A percentile compares a stretch with the other conserved stretches of the same genome.
phyloP scores from a whole-genome alignment of 2,329 filamentous ascomycete genomes.

The Leptographium flavum region DNA sequence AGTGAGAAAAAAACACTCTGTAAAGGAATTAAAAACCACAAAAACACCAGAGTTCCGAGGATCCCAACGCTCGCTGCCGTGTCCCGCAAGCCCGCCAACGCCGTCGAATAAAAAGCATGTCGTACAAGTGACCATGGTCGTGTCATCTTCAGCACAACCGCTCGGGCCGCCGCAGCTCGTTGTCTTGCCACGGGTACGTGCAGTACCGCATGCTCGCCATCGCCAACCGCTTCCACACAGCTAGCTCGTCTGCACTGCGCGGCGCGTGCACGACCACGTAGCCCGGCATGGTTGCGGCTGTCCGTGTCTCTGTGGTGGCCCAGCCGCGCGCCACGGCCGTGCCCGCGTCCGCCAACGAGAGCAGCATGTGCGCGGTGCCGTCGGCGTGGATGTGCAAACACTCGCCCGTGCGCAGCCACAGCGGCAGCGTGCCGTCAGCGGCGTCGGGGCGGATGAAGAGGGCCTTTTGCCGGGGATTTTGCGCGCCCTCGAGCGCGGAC shows the following conservation, averaged over 20 bases:
- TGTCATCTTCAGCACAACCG: not conserved
- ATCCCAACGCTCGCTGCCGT: too few relatives aligned
- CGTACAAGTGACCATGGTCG: not conserved
- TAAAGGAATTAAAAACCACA: too few relatives aligned
- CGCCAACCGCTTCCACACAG: constrained; percentile 17
- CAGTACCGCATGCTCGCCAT: constrained; percentile 11
- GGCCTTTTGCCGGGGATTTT: constrained; percentile 16
- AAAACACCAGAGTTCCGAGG: too few relatives aligned
- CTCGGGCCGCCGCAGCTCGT: constrained; percentile 7
- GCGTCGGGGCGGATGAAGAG: constrained; percentile 12
- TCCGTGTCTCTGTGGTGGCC: constrained; percentile 24
- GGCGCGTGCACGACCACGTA: constrained; percentile 27
- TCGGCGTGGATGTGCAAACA: constrained; percentile 24
- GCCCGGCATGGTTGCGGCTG: not conserved
- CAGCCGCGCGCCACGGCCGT: constrained; percentile 22
- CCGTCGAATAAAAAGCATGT: too few relatives aligned
- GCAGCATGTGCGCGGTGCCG: constrained; percentile 22
- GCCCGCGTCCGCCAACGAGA: constrained; percentile 23
- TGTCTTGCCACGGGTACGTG: constrained; percentile 1
- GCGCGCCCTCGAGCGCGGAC: constrained; percentile 18
- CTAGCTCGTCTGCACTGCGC: constrained; percentile 20
- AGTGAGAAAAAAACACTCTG: too few relatives aligned
- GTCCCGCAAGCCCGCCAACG: too few relatives aligned
- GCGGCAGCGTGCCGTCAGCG: not conserved
- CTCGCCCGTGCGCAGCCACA: constrained; percentile 17